Evolutionary conservation across 495 filamentous ascomycete genomes (phyloP).

Genomic region (Podospora pseudopauciseta): DNA sequence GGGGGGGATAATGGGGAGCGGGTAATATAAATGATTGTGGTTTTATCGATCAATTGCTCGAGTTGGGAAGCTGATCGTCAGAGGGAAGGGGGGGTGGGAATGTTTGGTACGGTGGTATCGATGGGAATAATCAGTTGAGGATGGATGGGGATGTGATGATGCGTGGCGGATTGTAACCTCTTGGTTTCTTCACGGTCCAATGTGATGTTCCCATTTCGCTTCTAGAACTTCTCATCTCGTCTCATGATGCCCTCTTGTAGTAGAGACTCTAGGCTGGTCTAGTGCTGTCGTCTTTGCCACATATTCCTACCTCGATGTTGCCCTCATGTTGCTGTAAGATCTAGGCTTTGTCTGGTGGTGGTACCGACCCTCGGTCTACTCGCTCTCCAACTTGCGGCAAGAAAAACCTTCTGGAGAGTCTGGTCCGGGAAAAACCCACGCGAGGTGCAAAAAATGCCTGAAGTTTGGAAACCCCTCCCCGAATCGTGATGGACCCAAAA

Average conservation of each 20-base stretch:
- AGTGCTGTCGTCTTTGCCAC: not conserved
- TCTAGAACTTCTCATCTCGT: slow-evolving; percentile 3
- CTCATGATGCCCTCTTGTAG: not conserved
- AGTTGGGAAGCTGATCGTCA: not conserved
- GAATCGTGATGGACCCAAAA: not conserved
- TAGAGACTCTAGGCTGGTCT: not conserved
- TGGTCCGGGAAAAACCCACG: not conserved
- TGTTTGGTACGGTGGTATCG: not conserved
- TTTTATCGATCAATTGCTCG: slow-evolving; percentile 1
- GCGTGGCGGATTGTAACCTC: slow-evolving; percentile 5
- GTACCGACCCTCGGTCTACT: not conserved
- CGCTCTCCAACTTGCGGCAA: not conserved
- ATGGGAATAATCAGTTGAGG: not conserved
- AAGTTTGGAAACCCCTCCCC: not conserved
- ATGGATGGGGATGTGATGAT: not conserved
- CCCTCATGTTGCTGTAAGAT: not conserved
- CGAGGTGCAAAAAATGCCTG: not conserved
- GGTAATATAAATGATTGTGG: not conserved
- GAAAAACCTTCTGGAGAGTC: not conserved
- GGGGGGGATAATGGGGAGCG: not conserved
- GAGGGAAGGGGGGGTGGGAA: too few relatives aligned
- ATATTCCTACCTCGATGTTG: not conserved
- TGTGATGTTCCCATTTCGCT: not conserved
- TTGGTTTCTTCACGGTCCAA: not conserved
- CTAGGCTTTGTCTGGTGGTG: not conserved